Conservation (phyloP, 345 rosid species). For the Litchi chinensis region DNA sequence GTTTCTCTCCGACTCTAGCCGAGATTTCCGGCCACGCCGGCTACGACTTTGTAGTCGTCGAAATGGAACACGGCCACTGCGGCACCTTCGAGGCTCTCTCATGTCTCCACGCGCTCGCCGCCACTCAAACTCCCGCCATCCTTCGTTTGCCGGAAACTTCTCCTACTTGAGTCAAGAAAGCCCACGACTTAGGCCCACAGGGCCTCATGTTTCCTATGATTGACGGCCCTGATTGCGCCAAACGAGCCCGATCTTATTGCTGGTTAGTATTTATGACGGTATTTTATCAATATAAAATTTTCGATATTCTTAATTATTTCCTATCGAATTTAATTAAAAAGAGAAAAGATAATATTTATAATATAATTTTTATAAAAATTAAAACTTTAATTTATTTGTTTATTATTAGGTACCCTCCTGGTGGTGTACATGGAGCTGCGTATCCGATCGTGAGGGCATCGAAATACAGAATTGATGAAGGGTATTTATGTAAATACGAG, state of each 20-base stretch:
- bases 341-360: no score
- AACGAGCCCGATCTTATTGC: background rate
- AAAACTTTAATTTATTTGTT: no score
- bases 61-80: constrained; percentile 49
- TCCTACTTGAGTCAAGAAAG: constrained; percentile 12
- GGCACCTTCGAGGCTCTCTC: constrained; percentile 39
- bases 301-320: no score
- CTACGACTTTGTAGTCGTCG: constrained; percentile 43
- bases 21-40: constrained; percentile 42
- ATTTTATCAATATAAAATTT: no score
- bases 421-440: background rate
- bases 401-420: background rate
- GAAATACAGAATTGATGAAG: constrained; percentile 5
- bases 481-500: background rate
- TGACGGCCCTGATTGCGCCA: background rate
- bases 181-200: constrained; percentile 9
- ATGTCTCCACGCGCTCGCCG: background rate
- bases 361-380: no score
- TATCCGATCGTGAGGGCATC: constrained; percentile 4
- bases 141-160: constrained; percentile 11
- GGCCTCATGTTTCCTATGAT: constrained; percentile 17
- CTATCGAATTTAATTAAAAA: no score
- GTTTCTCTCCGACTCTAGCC: constrained; percentile 41
- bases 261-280: no score
- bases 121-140: constrained; percentile 10